Percentiles rank a stretch among this genome's conserved stretches.
Conservation (phyloP, 352 stramenopile genomes). For the Pythium monospermum region DNA sequence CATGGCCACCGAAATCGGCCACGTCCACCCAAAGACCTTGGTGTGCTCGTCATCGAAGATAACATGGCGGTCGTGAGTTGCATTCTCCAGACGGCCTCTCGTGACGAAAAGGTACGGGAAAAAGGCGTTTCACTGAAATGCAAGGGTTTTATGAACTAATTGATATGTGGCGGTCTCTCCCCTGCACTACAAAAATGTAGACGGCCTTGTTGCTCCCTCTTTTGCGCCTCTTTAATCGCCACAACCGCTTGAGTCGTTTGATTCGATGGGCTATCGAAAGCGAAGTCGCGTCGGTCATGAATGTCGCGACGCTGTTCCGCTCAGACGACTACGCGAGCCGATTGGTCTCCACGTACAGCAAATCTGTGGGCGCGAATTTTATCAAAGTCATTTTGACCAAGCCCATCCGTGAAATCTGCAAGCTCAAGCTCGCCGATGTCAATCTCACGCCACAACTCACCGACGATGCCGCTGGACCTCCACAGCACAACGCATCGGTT, state of each 20-base stretch:
- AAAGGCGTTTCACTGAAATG: no score
- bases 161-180: no score
- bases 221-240: conserved; percentile 30
- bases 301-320: conserved; percentile 39
- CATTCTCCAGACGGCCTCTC: conserved; percentile 64
- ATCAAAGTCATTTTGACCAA: conserved; percentile 31
- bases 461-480: conserved; percentile 8
- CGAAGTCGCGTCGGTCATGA: conserved; percentile 34
- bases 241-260: conserved; percentile 28
- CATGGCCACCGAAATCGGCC: conserved; percentile 1
- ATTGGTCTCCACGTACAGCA: conserved; percentile 41
- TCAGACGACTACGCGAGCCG: conserved; percentile 40
- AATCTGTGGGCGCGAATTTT: conserved; percentile 29
- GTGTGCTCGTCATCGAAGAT: conserved; percentile 54
- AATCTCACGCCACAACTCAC: conserved; percentile 62
- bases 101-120: conserved; percentile 73
- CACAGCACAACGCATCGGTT: no score
- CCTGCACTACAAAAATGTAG: no score
- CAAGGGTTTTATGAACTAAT: no score
- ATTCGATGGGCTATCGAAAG: conserved; percentile 46
- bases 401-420: conserved; percentile 32
- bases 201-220: conserved; percentile 28
- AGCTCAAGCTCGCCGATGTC: conserved; percentile 47
- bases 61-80: conserved; percentile 68
- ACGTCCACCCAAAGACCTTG: conserved; percentile 34